These are phyloP conservation scores for Mortierella sp. DNA, from an alignment of 371 early-diverging fungal species.

Conservation along the genomic window DNA sequence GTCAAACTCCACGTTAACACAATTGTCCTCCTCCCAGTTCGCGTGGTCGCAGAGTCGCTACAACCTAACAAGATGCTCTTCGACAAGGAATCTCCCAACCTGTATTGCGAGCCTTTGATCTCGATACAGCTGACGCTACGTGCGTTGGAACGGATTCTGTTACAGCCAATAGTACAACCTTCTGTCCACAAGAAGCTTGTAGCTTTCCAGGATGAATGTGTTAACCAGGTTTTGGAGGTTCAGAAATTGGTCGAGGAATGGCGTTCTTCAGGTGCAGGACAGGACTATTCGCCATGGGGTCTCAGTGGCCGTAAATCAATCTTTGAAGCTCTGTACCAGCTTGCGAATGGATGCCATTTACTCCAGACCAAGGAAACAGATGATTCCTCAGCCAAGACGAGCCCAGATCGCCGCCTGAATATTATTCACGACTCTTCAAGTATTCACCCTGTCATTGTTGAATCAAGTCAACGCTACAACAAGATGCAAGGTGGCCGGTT, in stretches of 20 bases:
- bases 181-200: conserved; percentile 9
- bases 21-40: conserved; percentile 9
- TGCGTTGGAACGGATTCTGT: conserved; percentile 44
- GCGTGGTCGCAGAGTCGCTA: conserved; percentile 45
- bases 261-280: neutral
- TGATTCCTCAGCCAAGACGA: neutral
- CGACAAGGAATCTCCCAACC: conserved; percentile 61
- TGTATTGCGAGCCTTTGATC: conserved; percentile 59
- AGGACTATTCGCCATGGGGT: conserved; percentile 47
- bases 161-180: neutral
- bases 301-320: conserved; percentile 41
- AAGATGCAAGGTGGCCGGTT: conserved; percentile 11
- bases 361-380: neutral
- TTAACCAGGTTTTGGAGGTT: conserved; percentile 14
- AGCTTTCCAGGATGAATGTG: conserved; percentile 18
- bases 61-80: conserved; percentile 57
- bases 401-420: neutral
- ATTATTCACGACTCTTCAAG: conserved; percentile 18
- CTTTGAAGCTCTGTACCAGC: conserved; percentile 42
- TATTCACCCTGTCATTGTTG: conserved; percentile 35
- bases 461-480: conserved; percentile 14
- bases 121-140: conserved; percentile 59
- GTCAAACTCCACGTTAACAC: too few relatives aligned
- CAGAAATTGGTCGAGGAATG: conserved; percentile 26
- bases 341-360: conserved; percentile 33